These are phyloP conservation scores for Epichloe coenophiala DNA, from an alignment of 2,329 filamentous ascomycete species.

Conservation along the genomic window DNA sequence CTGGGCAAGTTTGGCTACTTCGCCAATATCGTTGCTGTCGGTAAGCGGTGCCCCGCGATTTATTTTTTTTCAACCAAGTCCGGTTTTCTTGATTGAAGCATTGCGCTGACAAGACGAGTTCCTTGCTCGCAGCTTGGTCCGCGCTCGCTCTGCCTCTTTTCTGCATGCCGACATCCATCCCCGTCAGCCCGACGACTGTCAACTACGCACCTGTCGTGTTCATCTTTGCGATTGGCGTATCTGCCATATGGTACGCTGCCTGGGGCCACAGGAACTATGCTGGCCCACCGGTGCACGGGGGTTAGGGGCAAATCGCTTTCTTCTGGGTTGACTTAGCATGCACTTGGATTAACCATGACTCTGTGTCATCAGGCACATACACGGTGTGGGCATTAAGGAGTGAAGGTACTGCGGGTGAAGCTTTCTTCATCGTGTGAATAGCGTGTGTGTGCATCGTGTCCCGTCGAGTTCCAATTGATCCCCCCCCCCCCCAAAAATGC, in stretches of 20 bases:
- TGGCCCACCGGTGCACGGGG: slow-evolving; percentile 40
- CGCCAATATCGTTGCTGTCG: slow-evolving; percentile 50
- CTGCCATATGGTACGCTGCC: slow-evolving; percentile 51
- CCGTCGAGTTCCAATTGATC: neutral
- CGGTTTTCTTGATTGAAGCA: neutral
- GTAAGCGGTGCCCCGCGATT: slow-evolving; percentile 29
- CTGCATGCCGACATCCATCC: slow-evolving; percentile 56
- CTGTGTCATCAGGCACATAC: no score
- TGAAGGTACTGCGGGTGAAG: neutral
- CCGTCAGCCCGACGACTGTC: slow-evolving; percentile 43
- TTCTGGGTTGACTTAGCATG: neutral
- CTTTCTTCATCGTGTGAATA: neutral
- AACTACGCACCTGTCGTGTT: slow-evolving; percentile 71
- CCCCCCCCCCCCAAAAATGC: neutral
- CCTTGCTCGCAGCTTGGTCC: slow-evolving; percentile 41
- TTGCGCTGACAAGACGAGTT: slow-evolving; percentile 5
- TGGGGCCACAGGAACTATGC: slow-evolving; percentile 59
- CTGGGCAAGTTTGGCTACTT: slow-evolving; percentile 47
- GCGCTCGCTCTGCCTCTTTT: slow-evolving; percentile 57
- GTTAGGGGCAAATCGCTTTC: slow-evolving; percentile 3
- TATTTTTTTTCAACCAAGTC: neutral
- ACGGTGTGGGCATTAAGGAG: neutral
- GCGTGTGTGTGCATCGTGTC: neutral
- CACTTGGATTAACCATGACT: no score
- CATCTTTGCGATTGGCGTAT: slow-evolving; percentile 47